Evolutionary conservation across 352 stramenopile genomes (phyloP).

Genomic region (Pythium brachiatum): DNA sequence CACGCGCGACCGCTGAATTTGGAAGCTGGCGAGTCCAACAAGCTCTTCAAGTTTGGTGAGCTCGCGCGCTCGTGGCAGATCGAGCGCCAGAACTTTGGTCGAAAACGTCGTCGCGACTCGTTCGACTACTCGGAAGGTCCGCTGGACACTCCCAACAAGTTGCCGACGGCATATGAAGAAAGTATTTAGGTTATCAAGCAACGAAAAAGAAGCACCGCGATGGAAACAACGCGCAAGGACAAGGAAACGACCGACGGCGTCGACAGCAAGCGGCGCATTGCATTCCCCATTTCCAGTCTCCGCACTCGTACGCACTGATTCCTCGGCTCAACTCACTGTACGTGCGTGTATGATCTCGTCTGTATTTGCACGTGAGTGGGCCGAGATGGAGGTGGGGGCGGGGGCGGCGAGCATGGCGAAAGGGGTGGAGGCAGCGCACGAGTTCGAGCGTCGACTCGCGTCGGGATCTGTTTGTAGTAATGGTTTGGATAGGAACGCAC

Average conservation of each 20-base stretch:
- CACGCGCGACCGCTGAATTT: constrained; percentile 58
- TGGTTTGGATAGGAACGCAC: constrained; percentile 15
- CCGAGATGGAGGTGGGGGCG: neutral
- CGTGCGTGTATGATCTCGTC: neutral
- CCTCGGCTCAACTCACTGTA: neutral
- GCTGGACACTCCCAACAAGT: constrained; percentile 53
- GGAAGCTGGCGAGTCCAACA: constrained; percentile 60
- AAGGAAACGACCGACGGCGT: neutral
- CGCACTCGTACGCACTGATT: neutral
- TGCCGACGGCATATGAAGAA: constrained; percentile 76
- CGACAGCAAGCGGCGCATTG: neutral
- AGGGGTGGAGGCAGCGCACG: neutral
- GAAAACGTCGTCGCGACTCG: constrained; percentile 72
- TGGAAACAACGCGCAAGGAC: constrained; percentile 5
- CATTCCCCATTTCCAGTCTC: neutral
- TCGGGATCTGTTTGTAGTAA: constrained; percentile 17
- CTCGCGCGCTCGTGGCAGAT: constrained; percentile 76
- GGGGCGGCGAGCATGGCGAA: neutral
- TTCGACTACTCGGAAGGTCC: constrained; percentile 71
- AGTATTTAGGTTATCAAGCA: constrained; percentile 69
- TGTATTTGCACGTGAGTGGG: neutral
- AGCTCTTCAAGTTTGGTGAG: constrained; percentile 74
- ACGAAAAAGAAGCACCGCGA: neutral
- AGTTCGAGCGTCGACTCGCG: neutral
- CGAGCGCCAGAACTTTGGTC: constrained; percentile 69